Evolutionary conservation across 2,329 filamentous ascomycete genomes (phyloP).

Genomic region (Lizonia empirigonia): DNA sequence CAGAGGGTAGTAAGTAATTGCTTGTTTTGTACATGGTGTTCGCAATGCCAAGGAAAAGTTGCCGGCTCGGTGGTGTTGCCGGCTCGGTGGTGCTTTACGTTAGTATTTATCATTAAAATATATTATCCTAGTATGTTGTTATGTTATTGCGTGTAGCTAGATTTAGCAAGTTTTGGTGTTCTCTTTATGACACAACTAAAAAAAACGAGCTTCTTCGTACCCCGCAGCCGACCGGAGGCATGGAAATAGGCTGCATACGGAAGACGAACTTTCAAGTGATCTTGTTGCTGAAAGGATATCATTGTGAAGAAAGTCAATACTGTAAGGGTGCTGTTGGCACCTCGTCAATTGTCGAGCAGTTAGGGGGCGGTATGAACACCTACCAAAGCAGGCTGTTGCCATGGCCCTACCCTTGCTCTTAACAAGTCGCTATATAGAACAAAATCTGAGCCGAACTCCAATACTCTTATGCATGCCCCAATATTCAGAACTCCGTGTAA

Average conservation of each 20-base stretch:
- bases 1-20: too few relatives aligned
- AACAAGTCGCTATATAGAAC: constrained; percentile 2
- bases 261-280: neutral
- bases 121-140: too few relatives aligned
- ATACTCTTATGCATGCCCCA: constrained; percentile 11
- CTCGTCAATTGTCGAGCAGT: neutral
- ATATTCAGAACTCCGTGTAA: constrained; percentile 29
- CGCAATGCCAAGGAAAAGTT: too few relatives aligned
- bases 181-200: too few relatives aligned
- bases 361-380: neutral
- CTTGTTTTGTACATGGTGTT: too few relatives aligned
- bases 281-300: neutral
- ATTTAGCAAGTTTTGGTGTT: too few relatives aligned
- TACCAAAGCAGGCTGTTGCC: neutral
- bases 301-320: neutral
- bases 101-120: too few relatives aligned
- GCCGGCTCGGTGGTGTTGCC: too few relatives aligned
- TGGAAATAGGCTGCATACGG: constrained; percentile 17
- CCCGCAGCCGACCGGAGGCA: constrained; percentile 23
- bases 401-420: neutral
- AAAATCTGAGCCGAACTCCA: neutral
- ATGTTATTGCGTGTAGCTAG: too few relatives aligned
- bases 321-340: neutral
- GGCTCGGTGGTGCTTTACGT: too few relatives aligned
- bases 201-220: too few relatives aligned